Conservation (phyloP, 2,329 filamentous ascomycete species). For the Lomentospora prolificans region DNA sequence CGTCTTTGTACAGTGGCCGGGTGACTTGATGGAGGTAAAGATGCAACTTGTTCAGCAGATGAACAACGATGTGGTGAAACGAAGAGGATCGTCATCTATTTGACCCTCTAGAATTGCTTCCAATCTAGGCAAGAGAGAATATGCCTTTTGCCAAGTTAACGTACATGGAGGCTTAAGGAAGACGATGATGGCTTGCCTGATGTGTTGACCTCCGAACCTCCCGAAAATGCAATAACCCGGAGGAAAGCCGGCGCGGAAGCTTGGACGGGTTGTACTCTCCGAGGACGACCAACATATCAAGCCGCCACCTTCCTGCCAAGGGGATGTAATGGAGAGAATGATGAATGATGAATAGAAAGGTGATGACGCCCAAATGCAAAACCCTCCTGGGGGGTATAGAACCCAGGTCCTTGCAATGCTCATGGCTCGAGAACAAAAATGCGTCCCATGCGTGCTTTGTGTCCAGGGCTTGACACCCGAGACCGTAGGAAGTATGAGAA, state of each 20-base stretch:
- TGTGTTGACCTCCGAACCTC: slow-evolving; percentile 24
- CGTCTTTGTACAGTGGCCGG: slow-evolving; percentile 41
- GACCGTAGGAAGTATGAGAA: slow-evolving; percentile 7
- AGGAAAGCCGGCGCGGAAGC: not conserved
- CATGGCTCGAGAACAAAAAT: not conserved
- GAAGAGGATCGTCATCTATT: slow-evolving; percentile 31
- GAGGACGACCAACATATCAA: not conserved
- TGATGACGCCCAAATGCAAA: slow-evolving; percentile 10
- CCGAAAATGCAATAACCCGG: not conserved
- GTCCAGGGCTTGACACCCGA: slow-evolving; percentile 7
- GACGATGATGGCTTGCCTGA: slow-evolving; percentile 63
- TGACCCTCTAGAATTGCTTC: slow-evolving; percentile 19
- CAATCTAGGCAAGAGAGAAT: slow-evolving; percentile 3
- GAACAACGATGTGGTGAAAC: slow-evolving; percentile 20
- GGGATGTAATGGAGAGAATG: slow-evolving; percentile 11
- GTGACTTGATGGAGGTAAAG: slow-evolving; percentile 22
- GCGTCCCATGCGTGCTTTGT: slow-evolving; percentile 2
- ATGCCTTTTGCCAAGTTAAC: slow-evolving; percentile 42
- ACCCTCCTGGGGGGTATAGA: not conserved
- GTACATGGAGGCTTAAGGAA: slow-evolving; percentile 55
- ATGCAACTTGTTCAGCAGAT: slow-evolving; percentile 14
- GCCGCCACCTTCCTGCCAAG: not conserved
- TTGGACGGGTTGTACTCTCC: not conserved
- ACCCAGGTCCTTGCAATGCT: slow-evolving; percentile 5
- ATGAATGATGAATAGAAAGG: slow-evolving; percentile 9